phyloP scores from a whole-genome alignment of 2,329 filamentous ascomycete species.

The Exophiala viscosa region DNA sequence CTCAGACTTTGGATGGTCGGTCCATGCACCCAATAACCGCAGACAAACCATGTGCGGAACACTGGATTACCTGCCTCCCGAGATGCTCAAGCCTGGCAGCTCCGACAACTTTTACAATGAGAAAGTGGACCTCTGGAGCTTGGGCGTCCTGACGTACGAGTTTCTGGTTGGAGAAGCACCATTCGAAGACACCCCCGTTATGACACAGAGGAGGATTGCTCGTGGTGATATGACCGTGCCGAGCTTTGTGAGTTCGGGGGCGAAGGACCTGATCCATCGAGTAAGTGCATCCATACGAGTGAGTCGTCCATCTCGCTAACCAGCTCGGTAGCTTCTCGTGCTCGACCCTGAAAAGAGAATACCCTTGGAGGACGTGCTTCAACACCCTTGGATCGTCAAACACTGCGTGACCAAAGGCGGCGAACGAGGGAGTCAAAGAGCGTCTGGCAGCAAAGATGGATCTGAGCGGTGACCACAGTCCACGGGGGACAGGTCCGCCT shows the following conservation, averaged over 20 bases:
- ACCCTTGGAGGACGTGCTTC: constrained; percentile 79
- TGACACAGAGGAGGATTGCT: constrained; percentile 88
- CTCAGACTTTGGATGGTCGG: constrained; percentile 97
- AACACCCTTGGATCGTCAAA: constrained; percentile 95
- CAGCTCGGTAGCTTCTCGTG: constrained; percentile 64
- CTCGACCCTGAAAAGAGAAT: constrained; percentile 92
- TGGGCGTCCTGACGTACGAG: constrained; percentile 93
- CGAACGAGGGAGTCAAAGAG: constrained; percentile 21
- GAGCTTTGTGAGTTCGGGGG: constrained; percentile 83
- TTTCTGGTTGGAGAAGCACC: constrained; percentile 94
- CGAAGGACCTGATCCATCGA: constrained; percentile 85
- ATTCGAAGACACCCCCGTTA: constrained; percentile 90
- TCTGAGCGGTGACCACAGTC: not conserved
- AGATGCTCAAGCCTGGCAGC: constrained; percentile 85
- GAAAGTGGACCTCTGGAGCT: constrained; percentile 93
- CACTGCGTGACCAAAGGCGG: constrained; percentile 57
- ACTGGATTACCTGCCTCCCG: constrained; percentile 92
- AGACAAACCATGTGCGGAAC: constrained; percentile 96
- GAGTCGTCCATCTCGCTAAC: not conserved
- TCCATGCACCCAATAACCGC: constrained; percentile 92
- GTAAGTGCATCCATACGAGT: constrained; percentile 47
- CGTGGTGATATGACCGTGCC: constrained; percentile 90
- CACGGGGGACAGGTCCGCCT: not conserved
- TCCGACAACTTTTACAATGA: constrained; percentile 88
- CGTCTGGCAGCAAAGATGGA: constrained; percentile 7